phyloP scores from a whole-genome alignment of 257 asterid genomes.

The Ilex asprella region DNA sequence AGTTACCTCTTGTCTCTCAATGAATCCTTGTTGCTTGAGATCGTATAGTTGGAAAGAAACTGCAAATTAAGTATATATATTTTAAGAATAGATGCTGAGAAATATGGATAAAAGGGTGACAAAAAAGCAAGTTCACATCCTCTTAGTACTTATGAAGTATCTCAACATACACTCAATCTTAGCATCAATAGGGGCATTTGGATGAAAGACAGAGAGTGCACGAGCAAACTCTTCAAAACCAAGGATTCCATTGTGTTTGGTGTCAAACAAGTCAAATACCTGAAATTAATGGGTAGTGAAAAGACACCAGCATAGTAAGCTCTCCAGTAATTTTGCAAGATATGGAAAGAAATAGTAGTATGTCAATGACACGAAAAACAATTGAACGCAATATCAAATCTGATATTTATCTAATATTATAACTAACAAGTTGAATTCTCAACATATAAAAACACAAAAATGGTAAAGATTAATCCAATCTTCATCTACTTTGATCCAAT shows the following conservation, averaged over 20 bases:
- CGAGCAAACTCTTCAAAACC: conserved; percentile 98
- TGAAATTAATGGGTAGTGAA: conserved; percentile 18
- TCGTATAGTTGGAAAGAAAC: conserved; percentile 97
- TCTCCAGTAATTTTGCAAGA: not conserved
- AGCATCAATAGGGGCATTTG: conserved; percentile 93
- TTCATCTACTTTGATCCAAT: no score
- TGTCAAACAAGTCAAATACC: conserved; percentile 97
- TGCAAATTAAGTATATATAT: conserved; percentile 24
- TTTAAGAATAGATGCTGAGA: not conserved
- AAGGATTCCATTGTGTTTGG: conserved; percentile 92
- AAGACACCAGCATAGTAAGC: conserved; percentile 8
- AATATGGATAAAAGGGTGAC: not conserved
- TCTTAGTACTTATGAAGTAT: not conserved
- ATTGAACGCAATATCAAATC: no score
- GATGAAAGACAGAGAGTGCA: conserved; percentile 98
- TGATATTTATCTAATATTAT: no score
- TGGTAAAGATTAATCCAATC: no score
- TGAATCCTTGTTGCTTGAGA: conserved; percentile 98
- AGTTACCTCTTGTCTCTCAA: conserved; percentile 95
- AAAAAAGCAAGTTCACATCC: no score
- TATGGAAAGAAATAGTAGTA: not conserved
- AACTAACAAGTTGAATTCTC: no score
- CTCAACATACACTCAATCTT: conserved; percentile 74
- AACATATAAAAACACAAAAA: no score
- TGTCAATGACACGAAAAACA: no score